Base-by-base conservation (phyloP, 1,139 yeast species). In the Pichia cactophila region DNA sequence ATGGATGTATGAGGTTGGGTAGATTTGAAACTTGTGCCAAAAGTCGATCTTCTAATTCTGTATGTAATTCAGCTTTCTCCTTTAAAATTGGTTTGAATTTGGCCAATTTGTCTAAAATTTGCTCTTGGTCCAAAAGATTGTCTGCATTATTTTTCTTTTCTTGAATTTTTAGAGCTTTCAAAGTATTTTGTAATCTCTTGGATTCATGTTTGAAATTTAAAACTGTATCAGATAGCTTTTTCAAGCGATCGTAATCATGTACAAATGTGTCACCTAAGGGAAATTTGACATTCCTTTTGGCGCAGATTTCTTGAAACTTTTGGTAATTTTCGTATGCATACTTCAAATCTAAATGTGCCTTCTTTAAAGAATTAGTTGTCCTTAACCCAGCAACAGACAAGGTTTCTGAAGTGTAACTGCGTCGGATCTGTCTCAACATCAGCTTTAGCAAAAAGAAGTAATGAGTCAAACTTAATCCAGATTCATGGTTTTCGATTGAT, bases 1-100 rank as follows among this genome's bases (percentile, higher is more conserved):
- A 57, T 0, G 73, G 65, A 50, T 81, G 83, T 1, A 87, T 66
- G 38, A 78, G 63, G 58, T 89, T 89, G 0, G 97, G 97, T 14
- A 89, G 67, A 0, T 75, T 64, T 26, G 80, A 84, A 1, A 80
- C 74, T 37, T 66, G 64, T 1, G 57, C 42, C 42, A 67, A 64
- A 1, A 82, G 64, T 20, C 66, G 61, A 0, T 61, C 53, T 50
- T 80, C 78, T 26, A 73, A 59, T 1, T 61, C 62, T 11, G 65
- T 63, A 16, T 44, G 46, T 23, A 77, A 61, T n/a, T 64, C 57
- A 1, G 58, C 48, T 17, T 70, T 56, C 4, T 60, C 54, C 5
- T 58, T 56, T 35, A 65, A 56, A 4, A 50, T 44, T 6, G 62
- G 62, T 50, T 63, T 64, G 16, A 53, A 43, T 16, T 43, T 44